Percentiles rank a stretch among this genome's conserved stretches.
phyloP scores from a whole-genome alignment of 1,139 yeast genomes.

The Torulaspora globosa region DNA sequence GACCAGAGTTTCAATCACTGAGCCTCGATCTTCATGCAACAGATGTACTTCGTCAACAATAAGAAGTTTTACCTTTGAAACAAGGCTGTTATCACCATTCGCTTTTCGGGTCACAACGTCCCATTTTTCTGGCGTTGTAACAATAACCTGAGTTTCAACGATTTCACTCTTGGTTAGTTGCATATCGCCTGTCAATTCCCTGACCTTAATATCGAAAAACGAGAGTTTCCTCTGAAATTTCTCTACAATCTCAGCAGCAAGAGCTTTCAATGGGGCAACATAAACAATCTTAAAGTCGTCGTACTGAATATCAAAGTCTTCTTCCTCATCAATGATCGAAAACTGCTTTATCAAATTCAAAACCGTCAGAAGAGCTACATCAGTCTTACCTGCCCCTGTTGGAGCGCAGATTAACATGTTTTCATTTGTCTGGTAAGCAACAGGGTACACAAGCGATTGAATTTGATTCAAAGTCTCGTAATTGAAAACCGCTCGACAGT shows the following conservation, averaged over 20 bases:
- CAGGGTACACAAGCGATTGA: conserved; percentile 88
- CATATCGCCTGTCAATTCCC: conserved; percentile 97
- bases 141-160: conserved; percentile 79
- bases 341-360: conserved; percentile 73
- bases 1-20: conserved; percentile 91
- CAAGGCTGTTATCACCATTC: conserved; percentile 76
- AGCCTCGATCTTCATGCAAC: conserved; percentile 96
- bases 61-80: conserved; percentile 74
- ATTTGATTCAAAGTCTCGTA: conserved; percentile 77
- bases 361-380: conserved; percentile 84
- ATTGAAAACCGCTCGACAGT: conserved; percentile 81
- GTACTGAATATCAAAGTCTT: conserved; percentile 61
- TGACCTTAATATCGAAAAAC: conserved; percentile 81
- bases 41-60: conserved; percentile 96
- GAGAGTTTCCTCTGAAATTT: conserved; percentile 73
- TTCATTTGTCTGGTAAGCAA: conserved; percentile 89
- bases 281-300: conserved; percentile 87
- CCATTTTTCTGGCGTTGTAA: conserved; percentile 98
- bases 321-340: conserved; percentile 45
- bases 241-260: conserved; percentile 96
- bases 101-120: conserved; percentile 93
- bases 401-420: conserved; percentile 98
- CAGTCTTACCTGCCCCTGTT: conserved; percentile 99
- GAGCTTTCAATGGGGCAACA: conserved; percentile 93
- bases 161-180: conserved; percentile 84